Evolutionary conservation across 768 basidiomycete species (phyloP).

Genomic region (Psilocybe cubensis): DNA sequence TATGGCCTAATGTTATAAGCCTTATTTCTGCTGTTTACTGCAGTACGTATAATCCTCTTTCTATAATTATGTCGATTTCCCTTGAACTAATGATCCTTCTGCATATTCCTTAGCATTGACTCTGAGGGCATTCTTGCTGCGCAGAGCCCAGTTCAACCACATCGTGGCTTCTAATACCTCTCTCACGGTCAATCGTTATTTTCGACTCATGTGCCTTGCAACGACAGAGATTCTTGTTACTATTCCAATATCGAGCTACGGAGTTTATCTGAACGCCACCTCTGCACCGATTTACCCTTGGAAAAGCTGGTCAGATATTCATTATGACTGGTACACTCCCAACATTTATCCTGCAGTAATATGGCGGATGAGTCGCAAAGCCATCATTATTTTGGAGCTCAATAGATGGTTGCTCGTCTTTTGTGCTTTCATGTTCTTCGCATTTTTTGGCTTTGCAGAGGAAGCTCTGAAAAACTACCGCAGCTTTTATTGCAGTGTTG

Average conservation of each 20-base stretch:
- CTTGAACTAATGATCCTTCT: background rate
- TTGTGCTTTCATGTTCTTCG: constrained; percentile 8
- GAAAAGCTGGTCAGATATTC: constrained; percentile 37
- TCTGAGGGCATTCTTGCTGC: constrained; percentile 23
- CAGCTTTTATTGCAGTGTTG: too few relatives aligned
- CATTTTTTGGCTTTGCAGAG: constrained; percentile 7
- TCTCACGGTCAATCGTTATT: constrained; percentile 38
- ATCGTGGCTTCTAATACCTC: constrained; percentile 29
- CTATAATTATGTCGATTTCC: constrained; percentile 29
- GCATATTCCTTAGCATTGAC: constrained; percentile 6
- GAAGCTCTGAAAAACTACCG: constrained; percentile 7
- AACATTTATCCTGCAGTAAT: constrained; percentile 23
- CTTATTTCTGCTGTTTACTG: constrained; percentile 20
- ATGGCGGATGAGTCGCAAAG: constrained; percentile 35
- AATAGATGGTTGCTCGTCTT: constrained; percentile 25
- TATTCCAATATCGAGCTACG: constrained; percentile 33
- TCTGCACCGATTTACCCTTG: constrained; percentile 26
- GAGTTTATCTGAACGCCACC: constrained; percentile 22
- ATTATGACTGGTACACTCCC: constrained; percentile 25
- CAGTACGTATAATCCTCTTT: constrained; percentile 4
- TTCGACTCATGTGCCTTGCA: constrained; percentile 48
- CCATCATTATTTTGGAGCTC: constrained; percentile 33
- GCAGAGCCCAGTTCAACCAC: constrained; percentile 25
- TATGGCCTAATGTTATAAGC: constrained; percentile 22
- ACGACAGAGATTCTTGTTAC: constrained; percentile 39